phyloP scores from a whole-genome alignment of 345 rosid species.

The Populus simonii region DNA sequence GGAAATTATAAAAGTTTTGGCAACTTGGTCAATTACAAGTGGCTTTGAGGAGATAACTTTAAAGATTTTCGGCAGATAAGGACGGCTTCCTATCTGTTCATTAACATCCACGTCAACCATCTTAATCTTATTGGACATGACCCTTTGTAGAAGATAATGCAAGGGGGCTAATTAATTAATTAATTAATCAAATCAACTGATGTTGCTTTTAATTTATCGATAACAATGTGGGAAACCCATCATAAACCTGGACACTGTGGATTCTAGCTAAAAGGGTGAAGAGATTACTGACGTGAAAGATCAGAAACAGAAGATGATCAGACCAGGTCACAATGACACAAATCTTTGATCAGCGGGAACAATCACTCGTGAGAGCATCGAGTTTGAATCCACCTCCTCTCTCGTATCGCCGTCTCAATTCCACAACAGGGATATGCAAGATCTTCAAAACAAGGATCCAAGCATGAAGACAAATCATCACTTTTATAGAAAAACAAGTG shows the following conservation, averaged over 20 bases:
- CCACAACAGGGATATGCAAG: too few species aligned
- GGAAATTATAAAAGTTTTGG: neutral
- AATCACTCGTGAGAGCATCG: too few species aligned
- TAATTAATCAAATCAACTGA: neutral
- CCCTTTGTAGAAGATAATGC: neutral
- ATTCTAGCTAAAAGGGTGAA: too few species aligned
- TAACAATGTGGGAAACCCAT: neutral
- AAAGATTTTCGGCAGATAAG: slow-evolving; percentile 26
- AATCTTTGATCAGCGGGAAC: too few species aligned
- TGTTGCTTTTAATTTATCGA: neutral
- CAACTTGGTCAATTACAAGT: slow-evolving; percentile 12
- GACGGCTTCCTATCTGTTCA: slow-evolving; percentile 19
- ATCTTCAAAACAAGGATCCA: too few species aligned
- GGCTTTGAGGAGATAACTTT: slow-evolving; percentile 16
- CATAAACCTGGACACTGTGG: neutral
- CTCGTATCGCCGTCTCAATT: neutral
- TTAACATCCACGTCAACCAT: slow-evolving; percentile 14
- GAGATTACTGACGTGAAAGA: too few species aligned
- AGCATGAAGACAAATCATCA: too few species aligned
- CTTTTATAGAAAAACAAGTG: too few species aligned
- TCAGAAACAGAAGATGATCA: too few species aligned
- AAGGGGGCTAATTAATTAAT: neutral
- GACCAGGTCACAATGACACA: too few species aligned
- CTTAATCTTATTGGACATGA: neutral
- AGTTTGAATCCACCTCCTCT: neutral